Evolutionary conservation across 1,284 basidiomycete species (phyloP), one percentile per base, ranked within the genome.

Genomic region (Heliocybe sulcata): DNA sequence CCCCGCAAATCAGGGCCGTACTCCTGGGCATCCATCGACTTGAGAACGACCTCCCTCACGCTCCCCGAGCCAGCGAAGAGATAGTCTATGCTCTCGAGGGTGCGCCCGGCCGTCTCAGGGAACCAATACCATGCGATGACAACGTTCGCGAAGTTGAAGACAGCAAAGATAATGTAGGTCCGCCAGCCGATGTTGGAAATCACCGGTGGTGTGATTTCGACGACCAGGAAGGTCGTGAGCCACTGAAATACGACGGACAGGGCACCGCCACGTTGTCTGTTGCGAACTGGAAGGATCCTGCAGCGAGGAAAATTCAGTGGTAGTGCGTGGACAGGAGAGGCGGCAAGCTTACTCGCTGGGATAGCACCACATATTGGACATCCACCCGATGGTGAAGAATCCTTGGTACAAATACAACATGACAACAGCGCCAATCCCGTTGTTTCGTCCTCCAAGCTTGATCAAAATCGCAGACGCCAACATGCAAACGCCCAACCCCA

Each of bases 21-120:
- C 3, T 42, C 38, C 19, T 16, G 4, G 4, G 16, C 3, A 42
- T 16, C 6, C 12, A 42, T n/a, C 12, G 38, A 42, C 38, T 42
- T 42, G 8, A 42, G n/a, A 6, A 42, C 38, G 8, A 42, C 38
- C 38, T 42, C 4, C 19, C 38, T 42, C 3, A 42, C 38, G 38
- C 16, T 42, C 6, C 19, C n/a, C 4, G 38, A 42, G 8, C 19
- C 38, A 42, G 71, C 69, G 70, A 90, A 90, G 58, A 90, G 79
- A 1, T 83, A 85, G 64, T 91, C 88, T 54, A 89, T 77, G 69
- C 90, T 85, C 69, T 90, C 87, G 19, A 90, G 77, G 12, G 83
- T 81, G 1, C 85, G 77, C 2, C 82, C 81, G 22, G 83, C 83
- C 12, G 87, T 90, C 71, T 90, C 85, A 23, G 84, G 86, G 75